A percentile compares a stretch with the other conserved stretches of the same genome.
Evolutionary conservation across 768 basidiomycete genomes (phyloP).

Genomic region (Collybia mongolica): DNA sequence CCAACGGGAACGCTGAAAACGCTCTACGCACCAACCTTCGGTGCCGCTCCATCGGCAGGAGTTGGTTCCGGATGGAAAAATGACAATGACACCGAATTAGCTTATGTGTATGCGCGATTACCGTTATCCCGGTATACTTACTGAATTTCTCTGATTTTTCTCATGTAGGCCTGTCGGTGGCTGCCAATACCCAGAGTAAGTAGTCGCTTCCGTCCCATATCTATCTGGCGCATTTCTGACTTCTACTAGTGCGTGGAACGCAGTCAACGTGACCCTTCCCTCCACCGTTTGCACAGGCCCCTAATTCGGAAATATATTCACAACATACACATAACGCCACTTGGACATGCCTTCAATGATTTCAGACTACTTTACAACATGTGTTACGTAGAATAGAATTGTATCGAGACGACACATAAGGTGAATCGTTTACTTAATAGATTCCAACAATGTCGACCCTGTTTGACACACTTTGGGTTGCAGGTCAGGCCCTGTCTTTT

Average conservation of each 20-base stretch:
- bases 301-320: neutral
- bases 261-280: constrained; percentile 47
- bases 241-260: constrained; percentile 52
- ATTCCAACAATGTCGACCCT: neutral
- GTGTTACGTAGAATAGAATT: constrained; percentile 1
- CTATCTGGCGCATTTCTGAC: constrained; percentile 1
- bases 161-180: constrained; percentile 48
- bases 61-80: constrained; percentile 82
- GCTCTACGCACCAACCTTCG: constrained; percentile 62
- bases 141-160: constrained; percentile 2
- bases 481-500: too few relatives aligned
- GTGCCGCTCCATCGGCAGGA: constrained; percentile 46
- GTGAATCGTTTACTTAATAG: too few relatives aligned
- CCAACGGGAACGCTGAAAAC: constrained; percentile 65
- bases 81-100: constrained; percentile 55
- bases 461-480: too few relatives aligned
- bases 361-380: neutral
- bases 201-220: constrained; percentile 4
- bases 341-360: too few relatives aligned
- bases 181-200: constrained; percentile 61
- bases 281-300: constrained; percentile 38
- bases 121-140: neutral
- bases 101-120: constrained; percentile 44
- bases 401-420: neutral
- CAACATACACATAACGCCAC: too few relatives aligned